Evolutionary conservation across 1,139 yeast species (phyloP).

Genomic region (Hemisphaericaspora subhashii): DNA sequence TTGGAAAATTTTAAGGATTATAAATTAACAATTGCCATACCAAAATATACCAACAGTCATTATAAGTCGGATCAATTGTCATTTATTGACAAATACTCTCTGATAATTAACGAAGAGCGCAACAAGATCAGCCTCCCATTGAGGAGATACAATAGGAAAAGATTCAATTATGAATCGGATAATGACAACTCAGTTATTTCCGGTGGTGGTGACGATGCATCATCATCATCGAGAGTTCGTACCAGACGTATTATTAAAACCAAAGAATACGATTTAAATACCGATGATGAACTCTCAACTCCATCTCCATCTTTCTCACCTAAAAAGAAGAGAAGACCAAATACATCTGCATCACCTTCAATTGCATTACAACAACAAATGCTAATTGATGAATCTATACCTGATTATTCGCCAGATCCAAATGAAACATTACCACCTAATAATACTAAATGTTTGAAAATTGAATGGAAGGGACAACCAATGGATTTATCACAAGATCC

Average conservation of each 20-base stretch:
- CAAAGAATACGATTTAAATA: conserved; percentile 9
- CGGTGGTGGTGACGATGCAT: conserved; percentile 20
- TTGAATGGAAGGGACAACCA: conserved; percentile 98
- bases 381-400: conserved; percentile 56
- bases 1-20: conserved; percentile 48
- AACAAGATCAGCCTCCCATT: conserved; percentile 17
- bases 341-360: conserved; percentile 18
- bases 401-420: conserved; percentile 77
- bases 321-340: conserved; percentile 30
- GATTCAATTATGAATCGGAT: conserved; percentile 21
- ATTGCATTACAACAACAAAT: conserved; percentile 45
- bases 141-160: conserved; percentile 31
- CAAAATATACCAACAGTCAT: conserved; percentile 41
- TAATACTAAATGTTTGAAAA: conserved; percentile 68
- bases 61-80: conserved; percentile 49
- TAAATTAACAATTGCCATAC: conserved; percentile 52
- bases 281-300: conserved; percentile 13
- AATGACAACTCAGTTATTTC: conserved; percentile 22
- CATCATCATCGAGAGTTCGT: conserved; percentile 46
- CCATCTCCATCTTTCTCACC: conserved; percentile 34
- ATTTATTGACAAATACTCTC: conserved; percentile 51
- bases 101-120: conserved; percentile 6
- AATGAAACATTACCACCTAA: conserved; percentile 60
- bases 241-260: conserved; percentile 55
- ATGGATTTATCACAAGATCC: conserved; percentile 87